Conservation (phyloP, 208 protist genomes). For the Leishmania martiniquensis region DNA sequence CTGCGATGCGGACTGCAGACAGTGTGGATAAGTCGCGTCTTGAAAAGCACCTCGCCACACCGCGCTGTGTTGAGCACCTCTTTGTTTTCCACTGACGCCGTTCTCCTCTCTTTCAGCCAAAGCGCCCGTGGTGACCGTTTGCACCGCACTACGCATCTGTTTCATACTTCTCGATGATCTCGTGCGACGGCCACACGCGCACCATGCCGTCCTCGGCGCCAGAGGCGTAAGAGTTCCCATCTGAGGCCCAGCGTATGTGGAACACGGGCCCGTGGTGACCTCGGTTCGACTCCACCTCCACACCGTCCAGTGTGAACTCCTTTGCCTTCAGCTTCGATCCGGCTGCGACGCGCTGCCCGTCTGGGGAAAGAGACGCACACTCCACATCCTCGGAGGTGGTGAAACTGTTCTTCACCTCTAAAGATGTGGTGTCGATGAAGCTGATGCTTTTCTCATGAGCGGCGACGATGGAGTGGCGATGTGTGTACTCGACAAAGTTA, state of each 20-base stretch:
- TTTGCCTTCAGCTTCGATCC: constrained; percentile 92
- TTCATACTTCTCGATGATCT: constrained; percentile 84
- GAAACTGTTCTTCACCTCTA: constrained; percentile 81
- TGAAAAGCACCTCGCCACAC: background rate
- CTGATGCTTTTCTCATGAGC: constrained; percentile 89
- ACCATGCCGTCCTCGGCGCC: constrained; percentile 93
- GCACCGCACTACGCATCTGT: constrained; percentile 31
- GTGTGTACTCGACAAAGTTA: constrained; percentile 92
- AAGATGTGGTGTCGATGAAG: constrained; percentile 84
- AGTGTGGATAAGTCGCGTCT: background rate
- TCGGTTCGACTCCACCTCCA: constrained; percentile 86
- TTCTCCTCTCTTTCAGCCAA: background rate
- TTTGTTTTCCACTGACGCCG: background rate
- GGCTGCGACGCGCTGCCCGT: constrained; percentile 82
- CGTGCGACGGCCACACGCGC: constrained; percentile 90
- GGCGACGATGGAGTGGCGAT: constrained; percentile 77
- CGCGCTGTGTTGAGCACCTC: background rate
- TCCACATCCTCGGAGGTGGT: constrained; percentile 83
- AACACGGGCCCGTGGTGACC: constrained; percentile 93
- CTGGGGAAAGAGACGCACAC: constrained; percentile 87
- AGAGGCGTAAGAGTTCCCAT: constrained; percentile 87
- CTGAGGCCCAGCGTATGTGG: constrained; percentile 89
- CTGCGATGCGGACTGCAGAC: background rate
- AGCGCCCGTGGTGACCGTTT: background rate
- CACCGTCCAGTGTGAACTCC: constrained; percentile 87